Conservation (phyloP, 768 basidiomycete genomes). For the Gloeopeniophorella convolvens region DNA sequence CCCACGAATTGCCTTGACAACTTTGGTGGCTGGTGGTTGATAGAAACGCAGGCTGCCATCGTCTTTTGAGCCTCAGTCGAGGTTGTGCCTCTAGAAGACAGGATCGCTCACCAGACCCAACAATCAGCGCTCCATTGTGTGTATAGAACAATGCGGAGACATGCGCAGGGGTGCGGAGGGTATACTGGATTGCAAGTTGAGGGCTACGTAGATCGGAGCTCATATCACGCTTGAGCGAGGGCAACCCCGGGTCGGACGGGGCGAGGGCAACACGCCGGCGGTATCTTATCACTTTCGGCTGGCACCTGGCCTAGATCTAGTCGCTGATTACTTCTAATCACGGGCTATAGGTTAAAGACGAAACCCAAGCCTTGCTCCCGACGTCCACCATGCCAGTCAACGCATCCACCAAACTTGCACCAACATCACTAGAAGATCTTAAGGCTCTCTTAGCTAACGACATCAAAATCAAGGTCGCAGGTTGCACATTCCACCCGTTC, state of each 20-base stretch:
- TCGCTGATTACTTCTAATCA: too few relatives aligned
- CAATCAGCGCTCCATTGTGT: conserved; percentile 43
- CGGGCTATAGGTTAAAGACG: too few relatives aligned
- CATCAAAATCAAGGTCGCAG: conserved; percentile 89
- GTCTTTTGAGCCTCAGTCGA: conserved; percentile 43
- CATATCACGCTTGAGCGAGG: too few relatives aligned
- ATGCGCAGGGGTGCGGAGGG: conserved; percentile 40
- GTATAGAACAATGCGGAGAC: conserved; percentile 50
- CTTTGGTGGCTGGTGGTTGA: conserved; percentile 9
- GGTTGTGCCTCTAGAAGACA: background rate
- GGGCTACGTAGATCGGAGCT: background rate
- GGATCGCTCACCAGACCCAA: conserved; percentile 48
- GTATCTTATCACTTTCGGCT: too few relatives aligned
- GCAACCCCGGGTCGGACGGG: too few relatives aligned
- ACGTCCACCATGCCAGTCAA: conserved; percentile 12
- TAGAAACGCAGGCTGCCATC: conserved; percentile 21
- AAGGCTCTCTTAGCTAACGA: conserved; percentile 48
- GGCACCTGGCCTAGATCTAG: too few relatives aligned
- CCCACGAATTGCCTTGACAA: conserved; percentile 18
- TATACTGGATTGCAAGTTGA: conserved; percentile 5
- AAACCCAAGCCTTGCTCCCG: too few relatives aligned
- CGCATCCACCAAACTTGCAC: conserved; percentile 34
- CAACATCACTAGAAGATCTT: conserved; percentile 54
- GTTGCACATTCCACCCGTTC: conserved; percentile 43
- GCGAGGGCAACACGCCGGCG: too few relatives aligned